A percentile compares a stretch with the other conserved stretches of the same genome.
Evolutionary conservation across 352 stramenopile genomes (phyloP).

Genomic region (Pythium dissimile): DNA sequence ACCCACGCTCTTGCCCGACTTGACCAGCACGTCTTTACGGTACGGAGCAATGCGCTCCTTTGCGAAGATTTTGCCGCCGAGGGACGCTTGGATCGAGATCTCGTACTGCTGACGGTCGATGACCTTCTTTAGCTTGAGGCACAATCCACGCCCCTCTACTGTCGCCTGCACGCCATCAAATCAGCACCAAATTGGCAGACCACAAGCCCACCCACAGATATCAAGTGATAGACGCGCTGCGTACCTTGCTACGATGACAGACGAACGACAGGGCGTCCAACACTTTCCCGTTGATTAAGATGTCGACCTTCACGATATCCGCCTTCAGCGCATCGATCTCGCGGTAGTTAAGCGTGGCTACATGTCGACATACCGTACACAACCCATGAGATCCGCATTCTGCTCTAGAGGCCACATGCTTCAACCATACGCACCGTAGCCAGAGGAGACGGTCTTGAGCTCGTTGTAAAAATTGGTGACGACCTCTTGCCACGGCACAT

Average conservation of each 20-base stretch:
- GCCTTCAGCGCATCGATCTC: conserved; percentile 89
- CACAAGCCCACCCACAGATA: no score
- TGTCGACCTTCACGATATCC: conserved; percentile 95
- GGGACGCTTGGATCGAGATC: conserved; percentile 97
- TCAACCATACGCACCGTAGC: conserved; percentile 73
- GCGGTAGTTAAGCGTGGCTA: conserved; percentile 92
- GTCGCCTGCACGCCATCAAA: conserved; percentile 41
- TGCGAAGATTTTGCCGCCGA: conserved; percentile 95
- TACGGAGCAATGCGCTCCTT: conserved; percentile 96
- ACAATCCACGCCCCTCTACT: conserved; percentile 84
- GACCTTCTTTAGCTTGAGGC: conserved; percentile 95
- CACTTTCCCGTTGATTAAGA: conserved; percentile 93
- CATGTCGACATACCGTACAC: no score
- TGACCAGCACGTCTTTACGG: conserved; percentile 96
- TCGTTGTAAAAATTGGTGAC: conserved; percentile 99
- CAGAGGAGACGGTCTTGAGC: conserved; percentile 94
- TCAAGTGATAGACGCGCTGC: no score
- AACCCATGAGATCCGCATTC: not conserved
- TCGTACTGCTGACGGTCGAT: conserved; percentile 98
- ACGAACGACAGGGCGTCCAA: conserved; percentile 98
- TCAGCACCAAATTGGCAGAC: no score
- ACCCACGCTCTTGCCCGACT: conserved; percentile 94
- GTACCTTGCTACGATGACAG: conserved; percentile 79
- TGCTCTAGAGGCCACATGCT: not conserved
- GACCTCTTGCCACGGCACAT: conserved; percentile 98